phyloP scores from a whole-genome alignment of 371 early-diverging fungal genomes.

The Mortierella sp. region DNA sequence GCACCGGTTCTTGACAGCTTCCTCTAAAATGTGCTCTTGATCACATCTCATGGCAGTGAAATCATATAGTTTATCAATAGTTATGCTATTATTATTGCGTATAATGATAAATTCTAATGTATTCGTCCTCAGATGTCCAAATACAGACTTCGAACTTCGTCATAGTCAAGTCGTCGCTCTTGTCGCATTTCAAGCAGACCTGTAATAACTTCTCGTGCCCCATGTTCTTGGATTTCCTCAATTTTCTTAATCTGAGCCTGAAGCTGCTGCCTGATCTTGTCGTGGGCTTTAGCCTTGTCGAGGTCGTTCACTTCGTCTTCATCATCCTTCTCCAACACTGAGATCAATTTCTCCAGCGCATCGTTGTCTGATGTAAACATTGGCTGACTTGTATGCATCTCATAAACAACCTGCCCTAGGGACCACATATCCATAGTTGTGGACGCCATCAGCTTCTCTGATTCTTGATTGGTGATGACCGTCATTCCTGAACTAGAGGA shows the following conservation, averaged over 20 bases:
- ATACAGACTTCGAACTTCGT: slow-evolving; percentile 30
- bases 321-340: slow-evolving; percentile 21
- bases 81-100: too few species aligned
- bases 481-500: slow-evolving; percentile 12
- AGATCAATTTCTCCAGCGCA: slow-evolving; percentile 30
- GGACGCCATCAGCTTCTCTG: slow-evolving; percentile 34
- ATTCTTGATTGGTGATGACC: slow-evolving; percentile 1
- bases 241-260: slow-evolving; percentile 35
- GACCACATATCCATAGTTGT: slow-evolving; percentile 59
- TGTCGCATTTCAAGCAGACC: slow-evolving; percentile 39
- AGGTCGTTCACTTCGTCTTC: slow-evolving; percentile 23
- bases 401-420: slow-evolving; percentile 48
- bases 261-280: slow-evolving; percentile 30
- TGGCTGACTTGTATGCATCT: slow-evolving; percentile 40
- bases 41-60: too few species aligned
- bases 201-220: slow-evolving; percentile 40
- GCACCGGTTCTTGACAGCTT: too few species aligned
- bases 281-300: slow-evolving; percentile 29
- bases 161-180: slow-evolving; percentile 40
- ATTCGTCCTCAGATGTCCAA: slow-evolving; percentile 5
- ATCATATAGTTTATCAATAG: too few species aligned
- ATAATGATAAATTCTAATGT: neutral
- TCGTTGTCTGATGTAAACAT: slow-evolving; percentile 39
- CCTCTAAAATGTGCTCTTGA: too few species aligned
- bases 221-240: slow-evolving; percentile 25